Percentiles rank a stretch among this genome's conserved stretches.
Conservation (phyloP, 2,329 filamentous ascomycete genomes). For the Arthrinium puccinioides region DNA sequence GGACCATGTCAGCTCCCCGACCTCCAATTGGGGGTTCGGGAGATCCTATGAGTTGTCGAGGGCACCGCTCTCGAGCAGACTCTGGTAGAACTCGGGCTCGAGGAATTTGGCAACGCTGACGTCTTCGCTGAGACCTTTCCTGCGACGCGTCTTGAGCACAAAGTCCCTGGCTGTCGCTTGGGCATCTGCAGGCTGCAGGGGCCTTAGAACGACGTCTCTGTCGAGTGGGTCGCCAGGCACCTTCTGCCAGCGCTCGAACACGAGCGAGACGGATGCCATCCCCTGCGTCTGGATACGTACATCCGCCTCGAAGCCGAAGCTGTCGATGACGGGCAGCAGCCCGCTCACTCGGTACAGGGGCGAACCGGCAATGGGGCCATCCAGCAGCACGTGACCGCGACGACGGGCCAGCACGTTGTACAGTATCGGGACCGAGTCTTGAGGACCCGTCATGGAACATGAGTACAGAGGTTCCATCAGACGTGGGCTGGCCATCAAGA, state of each 20-base stretch:
- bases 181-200: slow-evolving; percentile 79
- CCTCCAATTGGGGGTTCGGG: too few species aligned
- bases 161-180: slow-evolving; percentile 93
- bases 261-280: slow-evolving; percentile 79
- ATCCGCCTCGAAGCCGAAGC: slow-evolving; percentile 97
- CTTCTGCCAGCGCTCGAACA: slow-evolving; percentile 94
- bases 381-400: slow-evolving; percentile 87
- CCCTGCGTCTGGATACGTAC: slow-evolving; percentile 93
- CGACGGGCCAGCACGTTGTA: slow-evolving; percentile 89
- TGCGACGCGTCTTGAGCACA: slow-evolving; percentile 86
- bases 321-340: slow-evolving; percentile 91
- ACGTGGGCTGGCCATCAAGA: slow-evolving; percentile 92
- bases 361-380: slow-evolving; percentile 88
- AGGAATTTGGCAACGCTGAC: slow-evolving; percentile 94
- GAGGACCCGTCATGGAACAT: slow-evolving; percentile 86
- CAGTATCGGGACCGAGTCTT: slow-evolving; percentile 78
- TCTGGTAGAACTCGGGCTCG: slow-evolving; percentile 87
- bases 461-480: slow-evolving; percentile 96
- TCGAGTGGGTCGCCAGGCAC: slow-evolving; percentile 95
- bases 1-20: too few species aligned
- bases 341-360: slow-evolving; percentile 89
- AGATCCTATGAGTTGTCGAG: slow-evolving; percentile 44
- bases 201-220: slow-evolving; percentile 71
- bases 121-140: slow-evolving; percentile 93
- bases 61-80: slow-evolving; percentile 80